Evolutionary conservation across 2,329 filamentous ascomycete genomes (phyloP).

Genomic region (Cryphonectria naterciae): DNA sequence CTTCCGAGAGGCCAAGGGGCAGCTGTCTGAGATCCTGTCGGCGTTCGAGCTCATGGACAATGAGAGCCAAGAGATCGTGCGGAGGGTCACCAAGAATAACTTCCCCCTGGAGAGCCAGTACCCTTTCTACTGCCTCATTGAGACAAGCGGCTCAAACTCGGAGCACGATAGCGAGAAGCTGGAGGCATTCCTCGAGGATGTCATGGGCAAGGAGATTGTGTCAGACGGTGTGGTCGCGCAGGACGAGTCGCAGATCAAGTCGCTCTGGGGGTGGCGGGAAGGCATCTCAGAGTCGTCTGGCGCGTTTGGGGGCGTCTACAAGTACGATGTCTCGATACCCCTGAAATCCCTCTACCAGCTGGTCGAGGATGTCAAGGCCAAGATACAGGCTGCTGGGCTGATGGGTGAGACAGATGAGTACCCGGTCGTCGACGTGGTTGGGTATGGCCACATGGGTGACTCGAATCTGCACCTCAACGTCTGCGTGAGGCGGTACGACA

Average conservation of each 20-base stretch:
- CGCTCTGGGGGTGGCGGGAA: constrained; percentile 91
- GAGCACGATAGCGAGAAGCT: constrained; percentile 95
- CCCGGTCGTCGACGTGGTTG: constrained; percentile 87
- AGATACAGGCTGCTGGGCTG: constrained; percentile 74
- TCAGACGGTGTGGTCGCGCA: constrained; percentile 89
- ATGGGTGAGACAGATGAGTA: constrained; percentile 75
- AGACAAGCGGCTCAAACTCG: constrained; percentile 91
- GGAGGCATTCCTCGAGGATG: constrained; percentile 84
- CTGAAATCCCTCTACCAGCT: constrained; percentile 84
- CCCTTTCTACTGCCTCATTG: constrained; percentile 95
- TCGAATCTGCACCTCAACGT: constrained; percentile 95
- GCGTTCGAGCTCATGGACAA: constrained; percentile 98
- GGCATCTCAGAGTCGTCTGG: constrained; percentile 87
- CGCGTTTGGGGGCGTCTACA: constrained; percentile 94
- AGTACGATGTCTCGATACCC: constrained; percentile 97
- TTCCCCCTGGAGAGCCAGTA: constrained; percentile 81
- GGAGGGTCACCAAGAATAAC: constrained; percentile 74
- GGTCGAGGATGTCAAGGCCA: constrained; percentile 80
- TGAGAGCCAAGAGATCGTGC: constrained; percentile 77
- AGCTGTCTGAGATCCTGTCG: constrained; percentile 92
- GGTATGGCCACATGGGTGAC: constrained; percentile 98
- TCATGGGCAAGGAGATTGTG: constrained; percentile 87
- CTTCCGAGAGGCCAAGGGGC: constrained; percentile 85
- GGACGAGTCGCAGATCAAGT: constrained; percentile 84
- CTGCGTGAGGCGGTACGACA: constrained; percentile 79